phyloP scores from a whole-genome alignment of 345 rosid genomes.

The sweet orange (Citrus sinensis) region DVS_A1.0 CM039168.1:18029001-18029500 shows the following conservation, averaged over 20 bases:
- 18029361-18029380: background rate
- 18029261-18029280: constrained; percentile 81
- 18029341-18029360: background rate
- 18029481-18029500: constrained; percentile 47
- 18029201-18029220: background rate
- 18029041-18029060: background rate
- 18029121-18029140: background rate
- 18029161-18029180: background rate
- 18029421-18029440: background rate
- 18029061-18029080: background rate
- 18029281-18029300: constrained; percentile 76
- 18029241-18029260: constrained; percentile 79
- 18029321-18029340: constrained; percentile 33
- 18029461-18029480: constrained; percentile 50
- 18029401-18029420: background rate
- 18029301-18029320: constrained; percentile 69
- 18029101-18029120: background rate
- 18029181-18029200: background rate
- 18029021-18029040: background rate
- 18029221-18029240: constrained; percentile 68
- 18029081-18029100: background rate
- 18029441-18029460: constrained; percentile 44
- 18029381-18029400: background rate
- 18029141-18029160: background rate
- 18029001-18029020: background rate